Conservation (phyloP, 140 eudicot genomes). For the Stevia rebaudiana region DNA sequence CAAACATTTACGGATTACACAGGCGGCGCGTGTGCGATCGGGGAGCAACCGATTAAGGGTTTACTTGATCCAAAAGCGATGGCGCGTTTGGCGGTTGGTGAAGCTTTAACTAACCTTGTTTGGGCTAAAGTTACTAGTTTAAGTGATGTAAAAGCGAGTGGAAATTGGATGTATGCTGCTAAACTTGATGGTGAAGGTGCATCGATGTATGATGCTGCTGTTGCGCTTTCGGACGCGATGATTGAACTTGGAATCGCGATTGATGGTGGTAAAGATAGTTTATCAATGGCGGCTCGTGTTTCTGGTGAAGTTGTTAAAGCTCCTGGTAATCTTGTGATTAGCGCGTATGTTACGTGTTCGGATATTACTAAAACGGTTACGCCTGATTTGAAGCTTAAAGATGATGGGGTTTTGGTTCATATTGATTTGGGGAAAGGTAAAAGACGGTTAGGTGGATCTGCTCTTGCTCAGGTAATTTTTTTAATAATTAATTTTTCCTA, state of each 20-base stretch:
- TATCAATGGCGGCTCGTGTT: conserved; percentile 84
- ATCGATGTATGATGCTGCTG: conserved; percentile 93
- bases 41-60: conserved; percentile 94
- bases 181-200: conserved; percentile 98
- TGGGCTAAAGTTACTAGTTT: conserved; percentile 83
- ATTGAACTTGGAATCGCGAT: conserved; percentile 87
- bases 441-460: conserved; percentile 86
- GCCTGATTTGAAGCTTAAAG: conserved; percentile 79
- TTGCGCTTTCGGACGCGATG: conserved; percentile 81
- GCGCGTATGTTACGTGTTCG: conserved; percentile 82
- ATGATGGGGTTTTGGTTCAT: conserved; percentile 68
- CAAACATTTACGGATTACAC: conserved; percentile 68
- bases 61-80: conserved; percentile 83
- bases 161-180: conserved; percentile 99
- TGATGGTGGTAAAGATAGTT: conserved; percentile 95
- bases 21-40: conserved; percentile 95
- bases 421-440: conserved; percentile 84
- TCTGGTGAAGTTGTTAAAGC: conserved; percentile 92
- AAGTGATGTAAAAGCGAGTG: conserved; percentile 92
- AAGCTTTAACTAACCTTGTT: conserved; percentile 89
- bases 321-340: conserved; percentile 92
- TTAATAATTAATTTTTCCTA: neutral
- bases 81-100: conserved; percentile 95
- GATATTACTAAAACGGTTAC: conserved; percentile 94
- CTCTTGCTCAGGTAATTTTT: conserved; percentile 77